A percentile compares a stretch with the other conserved stretches of the same genome.
Evolutionary conservation across 176 grass and related monocot genomes (phyloP).

Genomic region (Avena atlantica): DNA sequence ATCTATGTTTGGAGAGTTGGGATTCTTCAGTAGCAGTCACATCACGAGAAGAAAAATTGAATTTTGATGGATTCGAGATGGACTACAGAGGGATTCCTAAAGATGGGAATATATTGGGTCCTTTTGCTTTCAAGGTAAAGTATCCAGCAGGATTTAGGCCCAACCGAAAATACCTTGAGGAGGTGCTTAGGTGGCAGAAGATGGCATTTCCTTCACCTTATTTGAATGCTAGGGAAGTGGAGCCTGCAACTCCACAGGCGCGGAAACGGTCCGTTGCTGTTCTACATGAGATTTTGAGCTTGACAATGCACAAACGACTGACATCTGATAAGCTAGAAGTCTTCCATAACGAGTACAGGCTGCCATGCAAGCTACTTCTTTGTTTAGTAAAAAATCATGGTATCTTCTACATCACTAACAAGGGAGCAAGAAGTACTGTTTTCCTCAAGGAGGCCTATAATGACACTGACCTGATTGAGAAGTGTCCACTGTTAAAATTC

Average conservation of each 20-base stretch:
- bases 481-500: slow-evolving; percentile 72
- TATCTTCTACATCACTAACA: slow-evolving; percentile 97
- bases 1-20: slow-evolving; percentile 77
- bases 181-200: slow-evolving; percentile 88
- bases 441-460: slow-evolving; percentile 91
- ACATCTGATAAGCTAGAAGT: slow-evolving; percentile 86
- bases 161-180: slow-evolving; percentile 80
- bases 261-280: slow-evolving; percentile 73
- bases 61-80: slow-evolving; percentile 49
- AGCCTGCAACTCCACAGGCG: slow-evolving; percentile 68
- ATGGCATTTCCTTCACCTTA: slow-evolving; percentile 90
- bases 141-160: slow-evolving; percentile 84
- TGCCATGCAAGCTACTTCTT: slow-evolving; percentile 76
- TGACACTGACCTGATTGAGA: slow-evolving; percentile 64
- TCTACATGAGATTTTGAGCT: slow-evolving; percentile 85
- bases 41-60: slow-evolving; percentile 65
- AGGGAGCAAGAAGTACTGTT: slow-evolving; percentile 84
- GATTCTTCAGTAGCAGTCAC: slow-evolving; percentile 85
- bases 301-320: slow-evolving; percentile 77
- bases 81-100: slow-evolving; percentile 66
- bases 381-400: slow-evolving; percentile 93
- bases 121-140: slow-evolving; percentile 85
- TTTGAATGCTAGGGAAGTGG: slow-evolving; percentile 69
- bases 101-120: slow-evolving; percentile 84
- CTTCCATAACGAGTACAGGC: slow-evolving; percentile 78